A percentile compares a stretch with the other conserved stretches of the same genome.
phyloP scores from a whole-genome alignment of 2,329 filamentous ascomycete genomes.

The Talaromyces sp. region DNA sequence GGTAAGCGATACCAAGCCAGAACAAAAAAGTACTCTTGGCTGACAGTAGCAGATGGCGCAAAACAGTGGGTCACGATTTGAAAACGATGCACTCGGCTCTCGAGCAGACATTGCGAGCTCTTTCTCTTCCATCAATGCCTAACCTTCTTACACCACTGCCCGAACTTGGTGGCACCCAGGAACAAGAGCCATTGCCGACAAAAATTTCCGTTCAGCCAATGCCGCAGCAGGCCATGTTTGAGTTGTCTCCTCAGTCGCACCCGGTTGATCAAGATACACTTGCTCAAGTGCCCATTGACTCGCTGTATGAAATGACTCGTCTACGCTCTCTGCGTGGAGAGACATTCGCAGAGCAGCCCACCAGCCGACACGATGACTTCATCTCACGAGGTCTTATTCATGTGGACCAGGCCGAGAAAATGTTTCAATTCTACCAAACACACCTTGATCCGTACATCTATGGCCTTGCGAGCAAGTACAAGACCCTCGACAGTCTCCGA shows the following conservation, averaged over 20 bases:
- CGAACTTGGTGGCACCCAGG: conserved; percentile 8
- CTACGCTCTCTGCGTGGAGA: conserved; percentile 17
- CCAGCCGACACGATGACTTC: conserved; percentile 29
- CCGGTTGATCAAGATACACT: conserved; percentile 7
- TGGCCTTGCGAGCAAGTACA: conserved; percentile 36
- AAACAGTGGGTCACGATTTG: conserved; percentile 17
- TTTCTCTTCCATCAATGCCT: conserved; percentile 34
- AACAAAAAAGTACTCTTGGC: neutral
- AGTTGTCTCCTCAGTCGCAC: conserved; percentile 1
- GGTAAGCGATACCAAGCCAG: neutral
- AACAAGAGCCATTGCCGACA: neutral
- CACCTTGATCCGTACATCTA: conserved; percentile 46
- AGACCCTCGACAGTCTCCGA: conserved; percentile 33
- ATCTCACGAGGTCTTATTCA: conserved; percentile 40
- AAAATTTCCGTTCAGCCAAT: neutral
- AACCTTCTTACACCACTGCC: conserved; percentile 27
- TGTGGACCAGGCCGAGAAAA: conserved; percentile 36
- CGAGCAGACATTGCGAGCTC: conserved; percentile 28
- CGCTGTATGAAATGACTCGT: conserved; percentile 24
- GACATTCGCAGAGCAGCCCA: conserved; percentile 18
- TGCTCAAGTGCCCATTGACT: conserved; percentile 24
- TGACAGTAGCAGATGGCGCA: conserved; percentile 14
- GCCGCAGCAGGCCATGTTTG: neutral
- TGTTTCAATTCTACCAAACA: conserved; percentile 38
- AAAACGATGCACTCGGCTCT: conserved; percentile 10